These are phyloP conservation scores for Microcos paniculata DNA, from an alignment of 345 rosid genomes.

Conservation along the genomic window DNA sequence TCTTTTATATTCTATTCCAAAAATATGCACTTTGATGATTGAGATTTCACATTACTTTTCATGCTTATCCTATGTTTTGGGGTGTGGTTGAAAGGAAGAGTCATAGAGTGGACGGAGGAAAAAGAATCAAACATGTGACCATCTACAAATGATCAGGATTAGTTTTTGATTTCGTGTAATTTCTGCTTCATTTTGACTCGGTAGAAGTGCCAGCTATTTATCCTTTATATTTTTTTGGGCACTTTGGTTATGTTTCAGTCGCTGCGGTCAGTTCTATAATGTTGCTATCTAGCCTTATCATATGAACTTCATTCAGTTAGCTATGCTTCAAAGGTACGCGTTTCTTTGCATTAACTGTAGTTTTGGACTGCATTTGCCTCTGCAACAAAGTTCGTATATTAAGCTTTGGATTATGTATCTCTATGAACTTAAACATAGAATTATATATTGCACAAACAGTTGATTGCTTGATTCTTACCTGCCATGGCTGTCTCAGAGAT, in stretches of 20 bases:
- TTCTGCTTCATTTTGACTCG: neutral
- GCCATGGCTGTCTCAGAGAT: neutral
- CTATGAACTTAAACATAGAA: neutral
- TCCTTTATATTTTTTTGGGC: neutral
- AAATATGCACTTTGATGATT: neutral
- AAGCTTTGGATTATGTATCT: neutral
- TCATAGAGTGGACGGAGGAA: neutral
- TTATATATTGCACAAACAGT: neutral
- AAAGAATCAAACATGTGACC: neutral
- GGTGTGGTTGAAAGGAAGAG: neutral
- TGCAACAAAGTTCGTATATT: neutral
- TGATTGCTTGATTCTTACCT: neutral
- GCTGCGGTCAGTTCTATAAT: conserved; percentile 38
- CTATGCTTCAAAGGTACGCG: conserved; percentile 43
- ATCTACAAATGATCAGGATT: neutral
- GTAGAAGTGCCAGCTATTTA: neutral
- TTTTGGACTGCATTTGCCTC: neutral
- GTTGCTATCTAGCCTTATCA: conserved; percentile 49
- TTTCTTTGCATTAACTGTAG: neutral
- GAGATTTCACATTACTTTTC: neutral
- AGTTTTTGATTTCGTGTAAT: neutral
- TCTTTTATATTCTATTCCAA: neutral
- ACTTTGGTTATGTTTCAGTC: neutral
- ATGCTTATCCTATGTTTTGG: neutral
- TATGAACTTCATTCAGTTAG: conserved; percentile 28